These are phyloP conservation scores for Pseudoneurospora amorphoporcata DNA, from an alignment of 495 filamentous ascomycete species.

Conservation along the genomic window DNA sequence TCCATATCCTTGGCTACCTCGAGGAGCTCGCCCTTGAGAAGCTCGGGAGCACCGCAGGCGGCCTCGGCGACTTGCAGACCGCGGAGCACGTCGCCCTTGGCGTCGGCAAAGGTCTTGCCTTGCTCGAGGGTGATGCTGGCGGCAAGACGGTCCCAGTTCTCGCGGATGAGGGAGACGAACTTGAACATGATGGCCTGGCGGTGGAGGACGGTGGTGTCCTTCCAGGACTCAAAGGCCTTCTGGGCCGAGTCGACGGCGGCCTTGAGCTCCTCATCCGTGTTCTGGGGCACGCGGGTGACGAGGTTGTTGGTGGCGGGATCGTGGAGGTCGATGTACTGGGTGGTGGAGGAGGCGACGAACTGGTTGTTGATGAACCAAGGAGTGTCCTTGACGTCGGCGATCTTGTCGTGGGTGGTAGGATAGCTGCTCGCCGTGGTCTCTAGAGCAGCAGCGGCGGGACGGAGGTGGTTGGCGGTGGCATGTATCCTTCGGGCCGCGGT, in stretches of 20 bases:
- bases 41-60: constrained; percentile 86
- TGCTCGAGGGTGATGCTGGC: constrained; percentile 96
- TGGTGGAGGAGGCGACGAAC: constrained; percentile 65
- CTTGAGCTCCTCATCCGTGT: constrained; percentile 77
- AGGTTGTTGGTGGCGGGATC: constrained; percentile 98
- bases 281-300: constrained; percentile 94
- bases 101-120: constrained; percentile 96
- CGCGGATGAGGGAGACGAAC: constrained; percentile 78
- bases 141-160: constrained; percentile 92
- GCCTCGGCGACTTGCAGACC: constrained; percentile 96
- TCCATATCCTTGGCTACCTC: constrained; percentile 99
- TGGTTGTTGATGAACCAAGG: constrained; percentile 89
- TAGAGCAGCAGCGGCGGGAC: constrained; percentile 35
- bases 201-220: constrained; percentile 68
- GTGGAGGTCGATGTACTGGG: constrained; percentile 80
- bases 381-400: constrained; percentile 65
- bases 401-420: constrained; percentile 73
- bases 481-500: constrained; percentile 40
- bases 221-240: constrained; percentile 86
- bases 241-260: constrained; percentile 81
- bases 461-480: constrained; percentile 50
- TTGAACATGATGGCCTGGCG: constrained; percentile 97
- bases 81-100: constrained; percentile 87
- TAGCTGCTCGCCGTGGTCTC: constrained; percentile 58
- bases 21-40: constrained; percentile 86